These are phyloP conservation scores for Tylopilus intermedius DNA, from an alignment of 768 basidiomycete genomes.

Conservation along the genomic window DNA sequence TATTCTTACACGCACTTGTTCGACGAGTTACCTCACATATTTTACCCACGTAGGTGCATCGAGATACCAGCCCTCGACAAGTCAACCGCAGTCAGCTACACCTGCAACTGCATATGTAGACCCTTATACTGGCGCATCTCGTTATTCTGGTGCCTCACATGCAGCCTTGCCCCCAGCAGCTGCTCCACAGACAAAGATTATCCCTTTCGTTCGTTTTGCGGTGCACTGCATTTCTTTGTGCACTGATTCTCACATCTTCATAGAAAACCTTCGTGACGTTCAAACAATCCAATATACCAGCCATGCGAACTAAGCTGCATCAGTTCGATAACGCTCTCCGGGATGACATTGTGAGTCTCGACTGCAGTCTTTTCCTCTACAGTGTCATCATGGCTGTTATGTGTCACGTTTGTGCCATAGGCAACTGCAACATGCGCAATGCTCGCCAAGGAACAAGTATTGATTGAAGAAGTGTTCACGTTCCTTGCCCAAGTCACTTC, in stretches of 20 bases:
- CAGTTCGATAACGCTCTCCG: slow-evolving; percentile 69
- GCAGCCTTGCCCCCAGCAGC: slow-evolving; percentile 28
- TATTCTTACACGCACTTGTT: neutral
- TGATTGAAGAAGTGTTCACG: slow-evolving; percentile 59
- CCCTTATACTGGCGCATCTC: slow-evolving; percentile 69
- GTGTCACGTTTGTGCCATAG: slow-evolving; percentile 31
- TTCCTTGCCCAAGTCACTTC: slow-evolving; percentile 51
- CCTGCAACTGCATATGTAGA: slow-evolving; percentile 46
- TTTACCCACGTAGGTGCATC: slow-evolving; percentile 48
- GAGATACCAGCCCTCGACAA: slow-evolving; percentile 48
- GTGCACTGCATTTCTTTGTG: neutral
- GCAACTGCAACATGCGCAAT: slow-evolving; percentile 68
- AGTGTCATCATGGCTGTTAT: neutral
- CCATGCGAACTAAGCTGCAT: slow-evolving; percentile 73
- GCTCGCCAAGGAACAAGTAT: slow-evolving; percentile 55
- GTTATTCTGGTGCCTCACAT: slow-evolving; percentile 47
- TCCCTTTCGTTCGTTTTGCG: slow-evolving; percentile 47
- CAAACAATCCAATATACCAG: slow-evolving; percentile 75
- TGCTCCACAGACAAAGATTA: slow-evolving; percentile 33
- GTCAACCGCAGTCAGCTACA: slow-evolving; percentile 27
- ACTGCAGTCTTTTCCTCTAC: neutral
- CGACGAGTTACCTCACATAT: neutral
- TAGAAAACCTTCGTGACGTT: slow-evolving; percentile 70
- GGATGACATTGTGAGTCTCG: slow-evolving; percentile 57
- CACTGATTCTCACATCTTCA: neutral